These are phyloP conservation scores for Aspergillus ellipticus DNA, from an alignment of 495 filamentous ascomycete genomes.

Conservation along the genomic window DNA sequence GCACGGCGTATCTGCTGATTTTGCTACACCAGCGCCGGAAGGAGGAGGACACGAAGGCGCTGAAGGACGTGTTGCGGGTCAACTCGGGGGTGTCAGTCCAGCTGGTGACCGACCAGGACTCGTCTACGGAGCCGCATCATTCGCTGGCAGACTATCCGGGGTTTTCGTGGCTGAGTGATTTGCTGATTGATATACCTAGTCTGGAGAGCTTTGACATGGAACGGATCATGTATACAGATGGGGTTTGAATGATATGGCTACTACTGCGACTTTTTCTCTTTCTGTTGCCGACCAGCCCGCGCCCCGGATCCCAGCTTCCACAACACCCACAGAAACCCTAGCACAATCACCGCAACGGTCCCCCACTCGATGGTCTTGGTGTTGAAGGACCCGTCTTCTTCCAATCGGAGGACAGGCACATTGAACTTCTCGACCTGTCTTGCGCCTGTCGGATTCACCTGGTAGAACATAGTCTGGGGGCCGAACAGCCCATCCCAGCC, in stretches of 20 bases:
- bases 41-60: conserved; percentile 37
- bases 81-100: conserved; percentile 26
- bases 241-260: no score
- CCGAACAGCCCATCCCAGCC: conserved; percentile 88
- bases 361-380: conserved; percentile 62
- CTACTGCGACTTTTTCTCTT: conserved; percentile 38
- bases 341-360: conserved; percentile 62
- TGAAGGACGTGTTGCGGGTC: conserved; percentile 33
- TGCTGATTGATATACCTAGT: conserved; percentile 44
- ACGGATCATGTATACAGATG: conserved; percentile 1
- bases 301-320: conserved; percentile 56
- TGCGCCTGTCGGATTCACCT: conserved; percentile 59
- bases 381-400: conserved; percentile 43
- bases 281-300: conserved; percentile 22
- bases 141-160: conserved; percentile 25
- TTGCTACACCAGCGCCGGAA: conserved; percentile 41
- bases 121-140: conserved; percentile 13
- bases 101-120: conserved; percentile 7
- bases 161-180: conserved; percentile 43
- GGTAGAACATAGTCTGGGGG: conserved; percentile 79
- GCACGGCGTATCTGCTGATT: conserved; percentile 49
- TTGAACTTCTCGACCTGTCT: conserved; percentile 48
- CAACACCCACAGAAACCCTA: conserved; percentile 73
- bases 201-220: conserved; percentile 45
- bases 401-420: conserved; percentile 67